Evolutionary conservation across 345 rosid species (phyloP), one percentile per base, ranked within the genome.

Genomic region (Gynandropsis gynandra): DNA sequence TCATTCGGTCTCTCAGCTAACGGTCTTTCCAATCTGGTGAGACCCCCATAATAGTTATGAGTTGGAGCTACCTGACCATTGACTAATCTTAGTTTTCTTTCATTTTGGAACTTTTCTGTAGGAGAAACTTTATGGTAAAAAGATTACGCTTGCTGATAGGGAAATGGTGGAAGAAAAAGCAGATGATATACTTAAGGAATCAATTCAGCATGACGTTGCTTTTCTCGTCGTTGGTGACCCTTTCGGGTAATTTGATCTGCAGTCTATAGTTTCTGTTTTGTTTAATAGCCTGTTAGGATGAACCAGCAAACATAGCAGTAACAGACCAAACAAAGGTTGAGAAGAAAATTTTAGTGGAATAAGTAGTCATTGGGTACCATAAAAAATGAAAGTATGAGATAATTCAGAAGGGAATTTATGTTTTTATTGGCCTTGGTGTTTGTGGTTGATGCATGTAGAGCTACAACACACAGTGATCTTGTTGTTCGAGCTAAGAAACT

Each of bases 141-240:
- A 72, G 2, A 59, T 82, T 38, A 74, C 66, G 5, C 62, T 87
- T 65, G 85, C 93, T n/a, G 89, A 87, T 69, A 78, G 98, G 62
- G 96, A 90, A 60, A 77, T 67, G 85, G 96, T 90, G 34, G 98
- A 90, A 66, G 98, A 90, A 58, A 86, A 83, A 43, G 89, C 82
- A 11, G 95, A 83, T 42, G 36, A 16, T 43, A 51, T 87, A 50
- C 75, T 85, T 6, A 59, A 66, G n/a, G 81, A 75, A 61, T 80
- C 95, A 54, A 48, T 38, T 31, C 43, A 63, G 9, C 72, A 72
- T 3, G 80, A 87, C 19, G 69, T 84, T 12, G 87, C 89, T 53
- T 87, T 90, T 35, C 96, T 90, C 20, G 96, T 90, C 59, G 96
- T 90, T 19, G 96, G 98, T 1, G 96, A 90, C 58, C 98, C 98